Evolutionary conservation across 805 yeast species (phyloP).

Genomic region (Metschnikowia anglica): DNA sequence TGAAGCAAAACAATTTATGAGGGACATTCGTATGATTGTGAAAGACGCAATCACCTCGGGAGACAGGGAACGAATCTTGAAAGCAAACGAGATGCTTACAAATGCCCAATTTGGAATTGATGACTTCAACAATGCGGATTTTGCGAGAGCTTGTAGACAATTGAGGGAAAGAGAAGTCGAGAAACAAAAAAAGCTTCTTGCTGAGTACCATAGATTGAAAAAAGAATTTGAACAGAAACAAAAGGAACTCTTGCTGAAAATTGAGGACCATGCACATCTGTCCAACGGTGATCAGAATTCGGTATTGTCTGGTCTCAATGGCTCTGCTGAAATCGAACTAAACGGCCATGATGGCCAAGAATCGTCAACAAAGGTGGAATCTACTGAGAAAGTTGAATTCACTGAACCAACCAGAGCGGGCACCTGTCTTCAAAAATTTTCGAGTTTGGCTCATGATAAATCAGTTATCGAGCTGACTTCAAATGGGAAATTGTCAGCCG

Average conservation of each 20-base stretch:
- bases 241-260: conserved; percentile 11
- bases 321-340: conserved; percentile 1
- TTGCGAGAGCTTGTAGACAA: conserved; percentile 72
- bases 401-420: background rate
- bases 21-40: conserved; percentile 81
- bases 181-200: conserved; percentile 47
- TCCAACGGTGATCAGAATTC: conserved; percentile 1
- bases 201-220: conserved; percentile 33
- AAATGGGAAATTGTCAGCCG: background rate
- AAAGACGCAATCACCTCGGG: conserved; percentile 70
- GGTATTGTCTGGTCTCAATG: background rate
- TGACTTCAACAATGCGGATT: conserved; percentile 73
- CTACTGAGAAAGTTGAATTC: background rate
- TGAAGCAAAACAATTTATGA: conserved; percentile 86
- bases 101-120: conserved; percentile 95
- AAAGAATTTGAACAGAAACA: conserved; percentile 25
- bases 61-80: conserved; percentile 77
- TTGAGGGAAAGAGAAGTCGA: conserved; percentile 63
- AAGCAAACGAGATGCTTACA: conserved; percentile 93
- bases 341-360: conserved; percentile 1
- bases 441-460: background rate
- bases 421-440: background rate
- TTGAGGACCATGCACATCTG: conserved; percentile 1
- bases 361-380: background rate
- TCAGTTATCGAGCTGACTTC: background rate